Percentiles rank a stretch among this genome's conserved stretches.
Evolutionary conservation across 2,329 filamentous ascomycete genomes (phyloP).

Genomic region (Cladophialophora carrionii): DNA sequence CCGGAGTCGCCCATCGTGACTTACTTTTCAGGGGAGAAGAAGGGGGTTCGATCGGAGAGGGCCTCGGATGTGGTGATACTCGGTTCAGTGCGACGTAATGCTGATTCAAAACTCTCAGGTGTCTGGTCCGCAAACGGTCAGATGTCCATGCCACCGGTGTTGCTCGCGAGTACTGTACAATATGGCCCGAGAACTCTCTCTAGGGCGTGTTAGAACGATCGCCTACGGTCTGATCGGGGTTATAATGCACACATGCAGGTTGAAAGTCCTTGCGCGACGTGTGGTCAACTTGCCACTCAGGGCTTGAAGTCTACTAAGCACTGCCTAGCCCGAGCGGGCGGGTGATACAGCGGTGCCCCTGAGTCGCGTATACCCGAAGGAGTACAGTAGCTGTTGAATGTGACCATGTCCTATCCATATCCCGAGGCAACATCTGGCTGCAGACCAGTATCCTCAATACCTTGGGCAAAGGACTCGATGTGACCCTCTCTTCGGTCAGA

Average conservation of each 20-base stretch:
- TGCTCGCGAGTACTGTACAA: too few relatives aligned
- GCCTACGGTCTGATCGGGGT: background rate
- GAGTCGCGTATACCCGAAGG: background rate
- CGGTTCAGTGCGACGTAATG: background rate
- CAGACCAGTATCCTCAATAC: background rate
- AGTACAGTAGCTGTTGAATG: background rate
- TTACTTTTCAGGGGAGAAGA: too few relatives aligned
- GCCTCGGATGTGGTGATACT: background rate
- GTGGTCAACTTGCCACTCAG: background rate
- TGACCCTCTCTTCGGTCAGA: background rate
- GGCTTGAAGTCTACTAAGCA: background rate
- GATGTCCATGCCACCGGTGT: background rate
- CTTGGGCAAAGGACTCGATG: background rate
- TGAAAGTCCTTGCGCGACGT: background rate
- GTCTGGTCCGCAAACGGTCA: background rate
- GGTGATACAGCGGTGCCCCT: too few relatives aligned
- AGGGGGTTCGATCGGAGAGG: background rate
- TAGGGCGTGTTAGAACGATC: background rate
- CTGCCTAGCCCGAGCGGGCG: background rate
- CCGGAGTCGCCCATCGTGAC: constrained; percentile 33
- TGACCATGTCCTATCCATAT: background rate
- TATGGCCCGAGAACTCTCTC: background rate
- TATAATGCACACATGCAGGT: background rate
- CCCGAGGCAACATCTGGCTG: background rate
- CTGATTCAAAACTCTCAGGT: too few relatives aligned